phyloP scores from a whole-genome alignment of 495 filamentous ascomycete species.

The Annulohypoxylon maeteangense region DNA sequence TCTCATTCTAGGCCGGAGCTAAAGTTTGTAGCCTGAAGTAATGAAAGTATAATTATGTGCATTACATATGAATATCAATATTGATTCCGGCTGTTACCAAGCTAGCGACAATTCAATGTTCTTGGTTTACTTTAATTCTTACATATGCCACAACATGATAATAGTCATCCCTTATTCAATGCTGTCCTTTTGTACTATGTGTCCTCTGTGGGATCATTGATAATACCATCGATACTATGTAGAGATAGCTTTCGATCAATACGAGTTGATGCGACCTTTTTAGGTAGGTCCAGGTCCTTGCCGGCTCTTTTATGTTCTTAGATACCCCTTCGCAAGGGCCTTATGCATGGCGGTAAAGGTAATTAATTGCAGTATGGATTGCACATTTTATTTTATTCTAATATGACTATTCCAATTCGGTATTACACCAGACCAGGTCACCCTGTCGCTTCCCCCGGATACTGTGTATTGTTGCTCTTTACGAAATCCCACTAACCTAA shows the following conservation, averaged over 20 bases:
- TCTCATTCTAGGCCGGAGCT: slow-evolving; percentile 8
- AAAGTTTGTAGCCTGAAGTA: slow-evolving; percentile 8
- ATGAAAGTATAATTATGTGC: not conserved
- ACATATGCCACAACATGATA: slow-evolving; percentile 3
- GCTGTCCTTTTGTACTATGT: slow-evolving; percentile 24
- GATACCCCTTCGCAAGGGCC: not conserved
- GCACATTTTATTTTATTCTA: slow-evolving; percentile 15
- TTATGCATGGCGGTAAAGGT: slow-evolving; percentile 15
- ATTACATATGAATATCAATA: too few species aligned
- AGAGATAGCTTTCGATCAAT: slow-evolving; percentile 3
- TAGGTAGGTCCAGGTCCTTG: slow-evolving; percentile 34
- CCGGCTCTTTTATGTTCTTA: slow-evolving; percentile 4
- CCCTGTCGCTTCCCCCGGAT: not conserved
- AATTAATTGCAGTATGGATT: not conserved
- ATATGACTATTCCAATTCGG: slow-evolving; percentile 33
- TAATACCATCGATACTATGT: not conserved
- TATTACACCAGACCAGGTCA: slow-evolving; percentile 27
- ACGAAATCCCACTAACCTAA: slow-evolving; percentile 25
- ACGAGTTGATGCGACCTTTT: slow-evolving; percentile 32
- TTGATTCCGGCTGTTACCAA: slow-evolving; percentile 18
- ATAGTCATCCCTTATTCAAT: not conserved
- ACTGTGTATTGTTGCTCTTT: slow-evolving; percentile 21
- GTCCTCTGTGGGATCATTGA: slow-evolving; percentile 20
- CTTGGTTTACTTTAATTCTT: slow-evolving; percentile 16
- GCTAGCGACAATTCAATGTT: slow-evolving; percentile 17